Conservation (phyloP, 2,329 filamentous ascomycete species). For the Phaeoacremonium minimum region DNA sequence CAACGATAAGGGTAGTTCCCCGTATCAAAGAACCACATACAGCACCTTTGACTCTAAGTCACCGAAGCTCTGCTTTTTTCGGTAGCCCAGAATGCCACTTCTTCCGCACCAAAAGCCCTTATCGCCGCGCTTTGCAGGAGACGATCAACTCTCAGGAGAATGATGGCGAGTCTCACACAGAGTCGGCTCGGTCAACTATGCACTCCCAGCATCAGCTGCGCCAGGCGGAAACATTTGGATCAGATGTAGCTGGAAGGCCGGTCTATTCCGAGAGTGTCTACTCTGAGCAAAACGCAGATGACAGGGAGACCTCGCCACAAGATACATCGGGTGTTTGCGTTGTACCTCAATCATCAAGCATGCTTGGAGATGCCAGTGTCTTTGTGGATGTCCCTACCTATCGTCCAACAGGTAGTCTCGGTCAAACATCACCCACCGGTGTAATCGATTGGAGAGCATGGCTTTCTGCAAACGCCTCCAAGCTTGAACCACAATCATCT, state of each 20-base stretch:
- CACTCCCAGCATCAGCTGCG: constrained; percentile 2
- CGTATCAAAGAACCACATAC: constrained; percentile 10
- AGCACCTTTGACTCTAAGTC: constrained; percentile 24
- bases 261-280: constrained; percentile 46
- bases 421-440: constrained; percentile 35
- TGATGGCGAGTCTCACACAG: not conserved
- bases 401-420: constrained; percentile 20
- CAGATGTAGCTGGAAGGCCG: constrained; percentile 29
- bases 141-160: constrained; percentile 33
- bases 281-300: constrained; percentile 23
- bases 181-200: constrained; percentile 1
- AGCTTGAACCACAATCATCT: constrained; percentile 19
- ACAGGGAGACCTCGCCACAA: not conserved
- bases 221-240: constrained; percentile 16
- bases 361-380: constrained; percentile 15
- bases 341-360: not conserved
- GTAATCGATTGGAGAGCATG: constrained; percentile 40
- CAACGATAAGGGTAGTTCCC: not conserved
- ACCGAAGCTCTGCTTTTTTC: constrained; percentile 45
- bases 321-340: not conserved
- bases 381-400: constrained; percentile 21
- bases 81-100: constrained; percentile 46
- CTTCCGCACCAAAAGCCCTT: constrained; percentile 52
- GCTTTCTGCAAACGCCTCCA: constrained; percentile 31
- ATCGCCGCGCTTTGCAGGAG: constrained; percentile 44